These are phyloP conservation scores for Apocynum venetum DNA, from an alignment of 257 asterid species.

Conservation along the genomic window DNA sequence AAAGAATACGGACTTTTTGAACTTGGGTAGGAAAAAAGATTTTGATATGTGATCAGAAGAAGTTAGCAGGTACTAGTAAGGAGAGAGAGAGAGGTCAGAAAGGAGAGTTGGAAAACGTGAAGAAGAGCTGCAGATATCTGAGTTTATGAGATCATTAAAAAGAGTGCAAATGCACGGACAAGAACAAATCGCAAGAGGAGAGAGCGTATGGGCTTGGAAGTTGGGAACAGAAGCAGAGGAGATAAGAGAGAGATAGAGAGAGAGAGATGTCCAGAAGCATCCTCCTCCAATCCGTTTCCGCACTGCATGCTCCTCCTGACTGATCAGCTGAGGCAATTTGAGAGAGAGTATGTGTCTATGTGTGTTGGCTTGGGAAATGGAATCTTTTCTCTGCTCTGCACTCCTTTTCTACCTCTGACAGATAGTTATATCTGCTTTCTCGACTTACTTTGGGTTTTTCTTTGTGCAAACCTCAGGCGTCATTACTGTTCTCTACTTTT, in stretches of 20 bases:
- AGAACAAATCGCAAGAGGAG: slow-evolving; percentile 6
- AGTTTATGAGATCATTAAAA: slow-evolving; percentile 25
- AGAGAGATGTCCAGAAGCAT: slow-evolving; percentile 15
- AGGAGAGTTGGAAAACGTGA: slow-evolving; percentile 36
- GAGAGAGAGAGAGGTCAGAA: slow-evolving; percentile 24
- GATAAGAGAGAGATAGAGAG: slow-evolving; percentile 15
- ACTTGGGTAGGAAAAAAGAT: not conserved
- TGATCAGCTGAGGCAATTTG: not conserved
- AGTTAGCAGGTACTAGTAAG: not conserved
- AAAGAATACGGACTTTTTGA: slow-evolving; percentile 9
- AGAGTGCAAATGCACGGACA: slow-evolving; percentile 53
- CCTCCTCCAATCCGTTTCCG: slow-evolving; percentile 7
- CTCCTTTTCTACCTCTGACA: slow-evolving; percentile 14
- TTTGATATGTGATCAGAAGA: slow-evolving; percentile 17
- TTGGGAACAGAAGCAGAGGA: slow-evolving; percentile 24
- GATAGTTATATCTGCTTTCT: slow-evolving; percentile 3
- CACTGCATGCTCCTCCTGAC: not conserved
- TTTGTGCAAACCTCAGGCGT: slow-evolving; percentile 1
- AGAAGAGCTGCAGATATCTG: slow-evolving; percentile 19
- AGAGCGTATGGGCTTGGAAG: slow-evolving; percentile 26
- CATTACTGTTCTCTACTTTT: not conserved
- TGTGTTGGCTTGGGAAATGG: slow-evolving; percentile 33
- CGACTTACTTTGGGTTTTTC: not conserved
- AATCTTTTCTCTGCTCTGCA: slow-evolving; percentile 10
- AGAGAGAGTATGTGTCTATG: not conserved